phyloP scores from a whole-genome alignment of 192 early-diverging fungal species.

The Coemansia sp. region DNA sequence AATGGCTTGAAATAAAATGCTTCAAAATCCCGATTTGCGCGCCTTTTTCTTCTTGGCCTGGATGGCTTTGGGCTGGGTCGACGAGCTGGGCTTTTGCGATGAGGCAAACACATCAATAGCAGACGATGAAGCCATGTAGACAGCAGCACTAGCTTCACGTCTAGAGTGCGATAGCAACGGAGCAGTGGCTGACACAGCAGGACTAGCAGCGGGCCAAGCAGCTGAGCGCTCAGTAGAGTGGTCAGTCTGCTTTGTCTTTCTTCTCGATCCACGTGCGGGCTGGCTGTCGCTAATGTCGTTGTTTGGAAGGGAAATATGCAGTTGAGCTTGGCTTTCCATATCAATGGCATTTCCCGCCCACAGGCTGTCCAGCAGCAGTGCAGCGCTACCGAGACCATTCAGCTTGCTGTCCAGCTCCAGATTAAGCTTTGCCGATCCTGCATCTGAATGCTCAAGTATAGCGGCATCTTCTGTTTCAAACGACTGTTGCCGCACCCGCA shows the following conservation, averaged over 20 bases:
- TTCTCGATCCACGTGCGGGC: background rate
- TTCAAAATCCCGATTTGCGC: conserved; percentile 17
- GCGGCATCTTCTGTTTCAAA: conserved; percentile 11
- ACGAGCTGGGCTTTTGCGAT: background rate
- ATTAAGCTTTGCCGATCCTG: background rate
- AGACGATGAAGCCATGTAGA: background rate
- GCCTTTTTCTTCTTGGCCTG: conserved; percentile 33
- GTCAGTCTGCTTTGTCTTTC: background rate
- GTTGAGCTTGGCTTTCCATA: background rate
- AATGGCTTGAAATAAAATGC: background rate
- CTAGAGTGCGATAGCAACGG: background rate
- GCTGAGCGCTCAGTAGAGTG: background rate
- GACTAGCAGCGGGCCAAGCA: background rate
- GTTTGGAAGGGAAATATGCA: background rate
- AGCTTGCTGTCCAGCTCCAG: background rate
- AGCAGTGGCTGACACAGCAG: background rate
- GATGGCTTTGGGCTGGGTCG: background rate
- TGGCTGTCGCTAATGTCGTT: background rate
- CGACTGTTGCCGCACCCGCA: background rate
- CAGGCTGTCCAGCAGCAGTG: conserved; percentile 7
- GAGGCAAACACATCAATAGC: background rate
- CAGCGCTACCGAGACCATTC: background rate
- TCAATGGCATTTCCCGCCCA: conserved; percentile 7
- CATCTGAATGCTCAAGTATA: conserved; percentile 3
- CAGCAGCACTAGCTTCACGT: background rate